phyloP scores from a whole-genome alignment of 345 rosid genomes.

The Punica granatum region DNA sequence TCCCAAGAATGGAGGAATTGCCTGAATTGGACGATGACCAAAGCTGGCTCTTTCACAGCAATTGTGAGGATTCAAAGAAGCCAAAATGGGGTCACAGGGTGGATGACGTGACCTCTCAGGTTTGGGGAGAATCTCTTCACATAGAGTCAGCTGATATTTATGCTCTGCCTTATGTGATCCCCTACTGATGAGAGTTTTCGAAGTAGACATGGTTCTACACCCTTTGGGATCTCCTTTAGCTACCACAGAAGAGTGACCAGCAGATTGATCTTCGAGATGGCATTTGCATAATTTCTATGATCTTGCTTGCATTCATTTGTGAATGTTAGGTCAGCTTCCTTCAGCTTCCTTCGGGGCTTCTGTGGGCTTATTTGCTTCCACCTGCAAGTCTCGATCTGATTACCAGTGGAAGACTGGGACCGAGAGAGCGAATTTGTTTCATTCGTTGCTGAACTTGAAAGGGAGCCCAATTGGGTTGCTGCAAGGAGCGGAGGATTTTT shows the following conservation, averaged over 20 bases:
- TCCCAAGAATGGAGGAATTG: constrained; percentile 52
- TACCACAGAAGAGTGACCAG: not conserved
- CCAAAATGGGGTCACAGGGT: constrained; percentile 19
- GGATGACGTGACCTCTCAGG: constrained; percentile 26
- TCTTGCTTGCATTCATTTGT: not conserved
- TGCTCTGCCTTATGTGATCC: constrained; percentile 77
- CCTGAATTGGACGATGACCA: constrained; percentile 38
- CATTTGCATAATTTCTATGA: not conserved
- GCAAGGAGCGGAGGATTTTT: not conserved
- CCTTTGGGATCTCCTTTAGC: not conserved
- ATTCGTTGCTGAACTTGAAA: not conserved
- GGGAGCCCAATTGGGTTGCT: not conserved
- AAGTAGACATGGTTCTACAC: constrained; percentile 1
- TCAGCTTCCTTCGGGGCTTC: not conserved
- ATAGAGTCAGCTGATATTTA: constrained; percentile 52
- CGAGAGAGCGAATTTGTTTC: not conserved
- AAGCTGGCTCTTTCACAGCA: constrained; percentile 50
- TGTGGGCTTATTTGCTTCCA: not conserved
- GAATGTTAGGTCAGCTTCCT: not conserved
- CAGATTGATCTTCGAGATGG: not conserved
- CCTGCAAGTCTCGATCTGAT: not conserved
- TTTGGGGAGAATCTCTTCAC: constrained; percentile 60
- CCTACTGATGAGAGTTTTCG: constrained; percentile 36
- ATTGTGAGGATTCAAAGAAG: constrained; percentile 21
- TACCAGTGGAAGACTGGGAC: not conserved